phyloP scores from a whole-genome alignment of 768 basidiomycete genomes.

The Suillus discolor region DNA sequence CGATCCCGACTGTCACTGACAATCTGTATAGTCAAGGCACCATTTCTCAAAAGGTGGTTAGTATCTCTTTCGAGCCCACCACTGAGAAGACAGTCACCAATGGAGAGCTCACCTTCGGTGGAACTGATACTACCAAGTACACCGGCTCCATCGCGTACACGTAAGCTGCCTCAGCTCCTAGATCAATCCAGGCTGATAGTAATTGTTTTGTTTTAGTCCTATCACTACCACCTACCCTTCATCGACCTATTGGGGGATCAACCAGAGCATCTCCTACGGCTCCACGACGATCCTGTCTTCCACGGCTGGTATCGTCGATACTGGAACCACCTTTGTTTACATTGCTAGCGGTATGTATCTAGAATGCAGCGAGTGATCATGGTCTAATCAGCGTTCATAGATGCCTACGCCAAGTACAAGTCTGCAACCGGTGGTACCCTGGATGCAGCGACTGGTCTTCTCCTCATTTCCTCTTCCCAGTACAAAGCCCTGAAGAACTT shows the following conservation, averaged over 20 bases:
- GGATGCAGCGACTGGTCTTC: conserved; percentile 21
- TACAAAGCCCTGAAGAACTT: conserved; percentile 11
- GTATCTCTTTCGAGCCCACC: conserved; percentile 56
- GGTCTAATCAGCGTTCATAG: conserved; percentile 13
- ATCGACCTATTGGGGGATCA: conserved; percentile 60
- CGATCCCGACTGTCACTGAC: conserved; percentile 59
- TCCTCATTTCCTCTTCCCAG: conserved; percentile 11
- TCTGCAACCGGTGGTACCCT: conserved; percentile 9
- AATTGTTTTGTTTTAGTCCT: conserved; percentile 33
- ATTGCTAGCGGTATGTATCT: conserved; percentile 41
- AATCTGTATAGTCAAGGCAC: conserved; percentile 45
- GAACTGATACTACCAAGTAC: conserved; percentile 24
- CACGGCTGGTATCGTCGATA: conserved; percentile 62
- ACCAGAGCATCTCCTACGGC: conserved; percentile 56
- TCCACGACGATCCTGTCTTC: conserved; percentile 43
- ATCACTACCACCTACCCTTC: conserved; percentile 51
- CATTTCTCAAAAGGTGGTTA: conserved; percentile 44
- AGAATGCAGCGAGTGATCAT: background rate
- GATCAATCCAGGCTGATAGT: background rate
- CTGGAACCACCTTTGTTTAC: conserved; percentile 56
- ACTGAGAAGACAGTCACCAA: conserved; percentile 32
- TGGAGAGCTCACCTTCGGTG: conserved; percentile 59
- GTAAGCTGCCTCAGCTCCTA: conserved; percentile 28
- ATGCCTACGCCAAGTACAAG: conserved; percentile 29
- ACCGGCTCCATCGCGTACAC: conserved; percentile 44